These are phyloP conservation scores for Gyromitra esculenta DNA, from an alignment of 2,329 filamentous ascomycete species.

Conservation along the genomic window DNA sequence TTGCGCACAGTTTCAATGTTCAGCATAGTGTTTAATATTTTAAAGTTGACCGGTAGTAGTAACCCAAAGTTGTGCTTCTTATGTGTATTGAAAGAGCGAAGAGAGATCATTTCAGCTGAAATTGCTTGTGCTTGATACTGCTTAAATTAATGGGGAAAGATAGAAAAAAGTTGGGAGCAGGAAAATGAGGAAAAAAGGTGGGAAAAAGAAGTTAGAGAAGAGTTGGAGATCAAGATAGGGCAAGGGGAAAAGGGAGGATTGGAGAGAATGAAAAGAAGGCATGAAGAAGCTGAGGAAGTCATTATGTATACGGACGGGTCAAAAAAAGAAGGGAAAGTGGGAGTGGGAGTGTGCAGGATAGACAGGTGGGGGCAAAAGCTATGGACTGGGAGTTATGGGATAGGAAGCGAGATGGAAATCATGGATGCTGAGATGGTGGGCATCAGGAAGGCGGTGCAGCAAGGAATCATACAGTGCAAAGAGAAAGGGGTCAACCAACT, in stretches of 20 bases:
- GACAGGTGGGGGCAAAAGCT: not conserved
- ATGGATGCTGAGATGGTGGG: not conserved
- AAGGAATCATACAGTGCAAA: not conserved
- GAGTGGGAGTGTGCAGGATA: constrained; percentile 9
- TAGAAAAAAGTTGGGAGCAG: too few relatives aligned
- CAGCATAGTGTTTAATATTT: too few relatives aligned
- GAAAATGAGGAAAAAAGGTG: too few relatives aligned
- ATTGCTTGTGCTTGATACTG: not conserved
- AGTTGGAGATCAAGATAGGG: not conserved
- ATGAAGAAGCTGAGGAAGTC: not conserved
- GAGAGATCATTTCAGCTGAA: not conserved
- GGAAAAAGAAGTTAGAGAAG: not conserved
- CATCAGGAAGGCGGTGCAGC: not conserved
- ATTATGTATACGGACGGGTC: not conserved
- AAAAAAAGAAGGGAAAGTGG: not conserved
- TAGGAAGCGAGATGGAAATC: not conserved
- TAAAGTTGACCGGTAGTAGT: too few relatives aligned
- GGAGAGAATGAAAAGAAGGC: not conserved
- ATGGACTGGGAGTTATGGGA: not conserved
- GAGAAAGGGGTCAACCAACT: not conserved
- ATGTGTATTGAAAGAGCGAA: not conserved
- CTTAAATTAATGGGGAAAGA: too few relatives aligned
- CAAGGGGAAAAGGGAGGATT: not conserved
- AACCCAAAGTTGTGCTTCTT: too few relatives aligned
- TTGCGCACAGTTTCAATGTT: too few relatives aligned